Base-by-base conservation (phyloP, 345 rosid genomes). In the Jatropha curcas region DNA sequence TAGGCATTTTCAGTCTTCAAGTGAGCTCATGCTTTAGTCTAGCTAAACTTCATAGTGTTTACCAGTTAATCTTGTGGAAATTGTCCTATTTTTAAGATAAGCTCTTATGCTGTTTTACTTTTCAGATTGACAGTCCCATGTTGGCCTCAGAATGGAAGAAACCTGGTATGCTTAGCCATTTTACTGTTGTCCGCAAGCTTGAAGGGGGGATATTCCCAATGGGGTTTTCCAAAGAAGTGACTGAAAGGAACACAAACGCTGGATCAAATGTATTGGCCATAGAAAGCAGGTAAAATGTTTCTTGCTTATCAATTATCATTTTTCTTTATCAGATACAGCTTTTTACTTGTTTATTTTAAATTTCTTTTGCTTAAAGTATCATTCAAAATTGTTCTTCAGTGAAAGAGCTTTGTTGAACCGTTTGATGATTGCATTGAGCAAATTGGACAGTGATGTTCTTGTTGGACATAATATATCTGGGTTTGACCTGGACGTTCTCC, bases 381-480 rank as follows among this genome's bases (percentile, higher is more conserved):
- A 68, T 60, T 73, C 72, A 55, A 31, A 25, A 61, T 72, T 72
- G 33, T 76, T 67, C 78, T 86, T 84, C 89, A 95, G 98, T 82
- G 99, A 95, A 82, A 88, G 98, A 84, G 97, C 99, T 77, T 80
- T 95, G 76, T 68, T 95, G 77, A 95, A 86, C 79, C 86, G 99
- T 65, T 75, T 95, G 83, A 89, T 95, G 97, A 82, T 87, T 74
- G 94, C 88, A 76, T 85, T 95, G 73, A 74, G 86, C 87, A 89
- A 91, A 80, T 71, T 95, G 87, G 99, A 95, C 72, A 91, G 90
- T 35, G 99, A 95, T 86, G 86, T 95, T 87, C 92, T 95, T 67
- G 89, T 92, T 64, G 99, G 99, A 34, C 99, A 95, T 83, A 95
- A 95, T 76, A 83, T 92, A 85, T 95, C 99, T 80, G 96, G 99